A percentile compares a stretch with the other conserved stretches of the same genome.
These are phyloP conservation scores for Coemansia sp. DNA, from an alignment of 192 early-diverging fungal genomes.

Conservation along the genomic window DNA sequence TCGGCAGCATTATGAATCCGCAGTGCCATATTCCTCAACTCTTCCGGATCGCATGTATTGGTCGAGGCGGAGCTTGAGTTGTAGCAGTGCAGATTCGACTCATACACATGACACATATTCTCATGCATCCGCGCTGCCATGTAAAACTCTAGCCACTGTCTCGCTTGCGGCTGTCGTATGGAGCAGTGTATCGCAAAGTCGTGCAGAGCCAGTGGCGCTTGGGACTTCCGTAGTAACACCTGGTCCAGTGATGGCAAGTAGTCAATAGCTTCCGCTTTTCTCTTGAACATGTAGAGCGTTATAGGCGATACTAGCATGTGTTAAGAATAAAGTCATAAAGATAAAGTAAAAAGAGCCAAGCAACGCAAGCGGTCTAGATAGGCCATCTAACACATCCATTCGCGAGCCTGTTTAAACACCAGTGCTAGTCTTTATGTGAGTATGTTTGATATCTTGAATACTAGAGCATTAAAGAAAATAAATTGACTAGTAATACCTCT, in stretches of 20 bases:
- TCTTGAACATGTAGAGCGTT: background rate
- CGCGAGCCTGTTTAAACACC: background rate
- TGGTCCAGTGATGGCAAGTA: slow-evolving; percentile 56
- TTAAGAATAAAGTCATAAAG: background rate
- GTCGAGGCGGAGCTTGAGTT: slow-evolving; percentile 8
- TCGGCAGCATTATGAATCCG: slow-evolving; percentile 53
- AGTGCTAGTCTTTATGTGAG: background rate
- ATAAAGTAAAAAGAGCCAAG: background rate
- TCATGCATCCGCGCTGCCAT: slow-evolving; percentile 56
- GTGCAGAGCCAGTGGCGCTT: slow-evolving; percentile 47
- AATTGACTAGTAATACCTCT: background rate
- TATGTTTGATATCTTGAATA: background rate
- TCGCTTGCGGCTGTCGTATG: slow-evolving; percentile 55
- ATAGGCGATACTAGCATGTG: background rate
- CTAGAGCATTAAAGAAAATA: background rate
- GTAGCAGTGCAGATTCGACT: slow-evolving; percentile 43
- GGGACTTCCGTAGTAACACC: slow-evolving; percentile 45
- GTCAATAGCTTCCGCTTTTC: slow-evolving; percentile 26
- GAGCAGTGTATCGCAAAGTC: slow-evolving; percentile 57
- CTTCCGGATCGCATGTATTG: slow-evolving; percentile 21
- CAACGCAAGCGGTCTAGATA: background rate
- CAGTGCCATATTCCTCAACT: slow-evolving; percentile 38
- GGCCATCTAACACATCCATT: background rate
- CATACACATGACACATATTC: slow-evolving; percentile 56
- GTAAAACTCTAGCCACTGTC: slow-evolving; percentile 57